Base-by-base conservation (phyloP, 2,329 filamentous ascomycete species). In the Madurella mycetomatis region DNA sequence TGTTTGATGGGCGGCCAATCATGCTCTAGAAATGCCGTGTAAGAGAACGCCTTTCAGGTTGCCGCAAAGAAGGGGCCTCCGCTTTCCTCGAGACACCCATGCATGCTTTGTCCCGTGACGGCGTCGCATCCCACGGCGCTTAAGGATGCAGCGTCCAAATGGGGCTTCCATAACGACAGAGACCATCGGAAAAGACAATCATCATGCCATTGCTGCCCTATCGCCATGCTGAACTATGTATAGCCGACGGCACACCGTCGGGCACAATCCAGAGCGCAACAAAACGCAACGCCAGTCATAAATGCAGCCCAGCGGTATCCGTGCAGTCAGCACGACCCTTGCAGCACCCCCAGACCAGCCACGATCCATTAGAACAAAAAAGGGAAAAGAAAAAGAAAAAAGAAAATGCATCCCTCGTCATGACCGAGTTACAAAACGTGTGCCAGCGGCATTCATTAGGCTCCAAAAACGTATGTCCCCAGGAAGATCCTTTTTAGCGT, bases 1-100 rank as follows among this genome's bases (percentile, higher is more conserved):
- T 45, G 9, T 31, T 13, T 4, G 37, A 17, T 34, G 7, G 42
- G 49, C 42, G 49, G 42, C 49, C 49, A 51, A 51, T 51, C 42
- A 51, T 42, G n/a, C 34, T 15, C 34, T 15, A 9, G 13, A 37
- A 37, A 11, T 37, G 34, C 34, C 11, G 34, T 25, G 7, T 25
- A 25, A 25, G 25, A 25, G 13, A 11, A 5, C 11, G 34, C 34
- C 34, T 11, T 37, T 15, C 11, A 37, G 9, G 9, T 11, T 12
- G 34, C 11, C 13, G 9, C 11, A 37, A 37, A 15, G 34, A 37
- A 4, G 34, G 13, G 34, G 11, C 34, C 9, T 5, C 25, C 25
- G 4, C 25, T 3, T 25, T 25, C 25, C 25, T 25, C 25, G 25
- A n/a, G n/a, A 7, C 7, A 25, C 3, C 25, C 7, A 25, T 3